Evolutionary conservation across 2,329 filamentous ascomycete species (phyloP).

Genomic region (Fusarium mundagurra): DNA sequence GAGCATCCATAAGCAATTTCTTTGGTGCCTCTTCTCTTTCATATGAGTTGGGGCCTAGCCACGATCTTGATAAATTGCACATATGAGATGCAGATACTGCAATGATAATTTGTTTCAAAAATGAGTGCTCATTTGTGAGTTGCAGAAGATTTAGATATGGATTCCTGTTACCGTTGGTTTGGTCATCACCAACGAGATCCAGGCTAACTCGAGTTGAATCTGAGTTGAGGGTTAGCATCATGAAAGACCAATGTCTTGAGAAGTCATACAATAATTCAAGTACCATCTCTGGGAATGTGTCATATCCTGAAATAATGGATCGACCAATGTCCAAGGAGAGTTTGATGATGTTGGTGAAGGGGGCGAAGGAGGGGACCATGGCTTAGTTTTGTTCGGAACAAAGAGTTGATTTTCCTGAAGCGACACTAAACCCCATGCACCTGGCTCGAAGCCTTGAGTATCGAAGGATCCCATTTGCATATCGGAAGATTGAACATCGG

Average conservation of each 20-base stretch:
- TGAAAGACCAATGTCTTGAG: neutral
- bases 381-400: conserved; percentile 4
- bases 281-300: conserved; percentile 56
- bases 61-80: conserved; percentile 47
- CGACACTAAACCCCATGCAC: conserved; percentile 8
- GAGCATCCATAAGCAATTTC: conserved; percentile 50
- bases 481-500: conserved; percentile 15
- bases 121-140: conserved; percentile 50
- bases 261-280: conserved; percentile 50
- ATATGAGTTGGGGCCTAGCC: conserved; percentile 38
- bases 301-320: conserved; percentile 62
- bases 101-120: conserved; percentile 57
- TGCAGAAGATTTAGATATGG: conserved; percentile 57
- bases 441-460: conserved; percentile 1
- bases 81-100: conserved; percentile 59
- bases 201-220: conserved; percentile 59
- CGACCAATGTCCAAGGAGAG: conserved; percentile 51
- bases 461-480: conserved; percentile 21
- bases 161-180: conserved; percentile 52
- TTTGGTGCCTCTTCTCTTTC: conserved; percentile 45
- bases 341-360: conserved; percentile 26
- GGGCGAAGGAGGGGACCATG: conserved; percentile 29
- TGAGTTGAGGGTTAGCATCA: conserved; percentile 38
- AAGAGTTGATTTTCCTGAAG: conserved; percentile 29
- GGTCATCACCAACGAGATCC: conserved; percentile 60